A percentile compares a stretch with the other conserved stretches of the same genome.
Evolutionary conservation across 2,329 filamentous ascomycete genomes (phyloP).

Genomic region (Neonectria magnoliae): DNA sequence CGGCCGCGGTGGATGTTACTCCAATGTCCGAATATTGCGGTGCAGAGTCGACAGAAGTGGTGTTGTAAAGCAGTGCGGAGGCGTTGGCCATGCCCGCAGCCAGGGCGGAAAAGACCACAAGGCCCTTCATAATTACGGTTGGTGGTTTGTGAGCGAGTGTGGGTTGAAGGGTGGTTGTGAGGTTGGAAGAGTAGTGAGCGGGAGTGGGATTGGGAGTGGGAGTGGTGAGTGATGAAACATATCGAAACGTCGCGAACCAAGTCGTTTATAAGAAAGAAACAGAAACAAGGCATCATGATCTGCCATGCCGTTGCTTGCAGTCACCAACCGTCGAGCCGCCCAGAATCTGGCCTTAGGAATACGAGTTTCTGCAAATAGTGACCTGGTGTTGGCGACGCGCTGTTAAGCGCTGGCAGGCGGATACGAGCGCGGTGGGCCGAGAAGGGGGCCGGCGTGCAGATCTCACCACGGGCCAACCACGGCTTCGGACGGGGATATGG

Average conservation of each 20-base stretch:
- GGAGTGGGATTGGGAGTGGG: not conserved
- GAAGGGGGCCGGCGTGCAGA: not conserved
- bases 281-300: not conserved
- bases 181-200: not conserved
- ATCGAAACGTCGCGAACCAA: not conserved
- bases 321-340: not conserved
- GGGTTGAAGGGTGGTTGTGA: not conserved
- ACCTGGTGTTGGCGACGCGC: conserved; percentile 7
- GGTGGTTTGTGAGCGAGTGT: not conserved
- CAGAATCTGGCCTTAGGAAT: not conserved
- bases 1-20: not conserved
- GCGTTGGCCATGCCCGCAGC: conserved; percentile 18
- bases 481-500: not conserved
- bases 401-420: conserved; percentile 11
- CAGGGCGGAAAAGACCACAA: conserved; percentile 18
- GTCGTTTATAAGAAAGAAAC: not conserved
- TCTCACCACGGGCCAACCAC: not conserved
- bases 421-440: conserved; percentile 11
- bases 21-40: not conserved
- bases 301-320: not conserved
- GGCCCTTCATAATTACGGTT: conserved; percentile 17
- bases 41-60: not conserved
- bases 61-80: not conserved
- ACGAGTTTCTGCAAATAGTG: conserved; percentile 14
- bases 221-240: not conserved